Evolutionary conservation across 495 filamentous ascomycete species (phyloP).

Genomic region (Penicillium coffeae): DNA sequence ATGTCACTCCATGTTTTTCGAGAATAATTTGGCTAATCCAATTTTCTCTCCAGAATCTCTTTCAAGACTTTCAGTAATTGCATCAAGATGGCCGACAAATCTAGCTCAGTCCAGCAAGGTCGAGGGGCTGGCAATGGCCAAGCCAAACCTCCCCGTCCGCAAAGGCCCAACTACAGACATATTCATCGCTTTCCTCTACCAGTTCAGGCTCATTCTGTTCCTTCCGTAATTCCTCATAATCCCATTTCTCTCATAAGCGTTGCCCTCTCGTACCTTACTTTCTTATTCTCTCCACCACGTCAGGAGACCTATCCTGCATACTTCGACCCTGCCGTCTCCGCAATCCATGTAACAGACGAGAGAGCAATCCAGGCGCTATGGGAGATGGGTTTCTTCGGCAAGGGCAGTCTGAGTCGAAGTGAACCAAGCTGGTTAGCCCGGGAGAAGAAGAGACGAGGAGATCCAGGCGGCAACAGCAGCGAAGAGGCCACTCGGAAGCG

Average conservation of each 20-base stretch:
- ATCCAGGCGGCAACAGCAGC: slow-evolving; percentile 59
- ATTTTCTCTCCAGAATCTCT: slow-evolving; percentile 8
- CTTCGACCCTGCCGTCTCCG: slow-evolving; percentile 75
- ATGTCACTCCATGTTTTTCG: too few relatives aligned
- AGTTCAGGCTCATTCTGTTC: slow-evolving; percentile 73
- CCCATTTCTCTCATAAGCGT: slow-evolving; percentile 82
- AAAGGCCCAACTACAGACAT: slow-evolving; percentile 61
- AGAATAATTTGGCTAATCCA: slow-evolving; percentile 22
- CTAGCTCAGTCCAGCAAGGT: slow-evolving; percentile 11
- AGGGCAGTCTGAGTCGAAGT: slow-evolving; percentile 85
- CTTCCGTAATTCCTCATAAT: slow-evolving; percentile 85
- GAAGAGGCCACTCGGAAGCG: slow-evolving; percentile 75
- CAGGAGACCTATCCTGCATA: slow-evolving; percentile 71
- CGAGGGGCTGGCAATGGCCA: slow-evolving; percentile 7
- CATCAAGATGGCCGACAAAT: slow-evolving; percentile 13
- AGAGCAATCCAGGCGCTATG: slow-evolving; percentile 74
- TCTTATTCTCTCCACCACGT: slow-evolving; percentile 61
- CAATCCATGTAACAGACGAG: slow-evolving; percentile 79
- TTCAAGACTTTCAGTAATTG: slow-evolving; percentile 12
- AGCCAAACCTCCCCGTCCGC: slow-evolving; percentile 38
- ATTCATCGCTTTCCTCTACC: slow-evolving; percentile 81
- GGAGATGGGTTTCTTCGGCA: slow-evolving; percentile 95
- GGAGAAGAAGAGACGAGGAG: slow-evolving; percentile 67
- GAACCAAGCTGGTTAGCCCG: slow-evolving; percentile 89
- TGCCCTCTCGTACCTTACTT: slow-evolving; percentile 68